Percentiles rank a stretch among this genome's conserved stretches.
Evolutionary conservation across 805 yeast species (phyloP).

Genomic region (Ogataea nakhonphanomensis): DNA sequence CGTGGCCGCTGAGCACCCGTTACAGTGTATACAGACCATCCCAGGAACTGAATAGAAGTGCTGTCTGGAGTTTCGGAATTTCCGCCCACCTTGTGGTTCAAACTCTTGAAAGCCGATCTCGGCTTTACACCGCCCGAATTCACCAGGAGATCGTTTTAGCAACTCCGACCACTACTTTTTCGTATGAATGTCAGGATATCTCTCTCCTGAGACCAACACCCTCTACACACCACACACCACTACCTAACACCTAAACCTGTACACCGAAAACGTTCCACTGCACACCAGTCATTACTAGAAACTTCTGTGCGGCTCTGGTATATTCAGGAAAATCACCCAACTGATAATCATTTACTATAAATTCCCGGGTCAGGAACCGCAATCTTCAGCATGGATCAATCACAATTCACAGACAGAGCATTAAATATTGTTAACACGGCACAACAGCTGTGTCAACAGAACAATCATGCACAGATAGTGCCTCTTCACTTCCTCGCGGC

Average conservation of each 20-base stretch:
- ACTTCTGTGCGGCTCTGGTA: constrained; percentile 8
- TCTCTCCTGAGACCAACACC: too few relatives aligned
- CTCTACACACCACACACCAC: not conserved
- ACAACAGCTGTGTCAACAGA: constrained; percentile 76
- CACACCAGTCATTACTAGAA: constrained; percentile 5
- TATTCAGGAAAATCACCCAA: constrained; percentile 1
- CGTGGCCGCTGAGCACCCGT: not conserved
- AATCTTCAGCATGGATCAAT: constrained; percentile 46
- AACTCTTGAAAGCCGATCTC: constrained; percentile 4
- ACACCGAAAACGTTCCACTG: not conserved
- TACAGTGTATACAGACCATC: not conserved
- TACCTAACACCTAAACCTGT: too few relatives aligned
- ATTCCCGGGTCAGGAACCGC: not conserved
- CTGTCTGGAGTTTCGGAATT: too few relatives aligned
- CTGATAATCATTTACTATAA: not conserved
- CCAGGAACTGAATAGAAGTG: too few relatives aligned
- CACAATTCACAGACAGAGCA: constrained; percentile 94
- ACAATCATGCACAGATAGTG: constrained; percentile 73
- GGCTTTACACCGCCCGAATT: constrained; percentile 2
- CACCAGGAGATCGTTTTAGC: not conserved
- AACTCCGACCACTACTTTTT: not conserved
- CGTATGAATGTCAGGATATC: not conserved
- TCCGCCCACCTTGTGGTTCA: too few relatives aligned
- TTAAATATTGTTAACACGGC: constrained; percentile 77
- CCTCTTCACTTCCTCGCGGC: constrained; percentile 95